Evolutionary conservation across 148 eudicot genomes (phyloP).

Genomic region (Suaeda aralocaspica): DNA sequence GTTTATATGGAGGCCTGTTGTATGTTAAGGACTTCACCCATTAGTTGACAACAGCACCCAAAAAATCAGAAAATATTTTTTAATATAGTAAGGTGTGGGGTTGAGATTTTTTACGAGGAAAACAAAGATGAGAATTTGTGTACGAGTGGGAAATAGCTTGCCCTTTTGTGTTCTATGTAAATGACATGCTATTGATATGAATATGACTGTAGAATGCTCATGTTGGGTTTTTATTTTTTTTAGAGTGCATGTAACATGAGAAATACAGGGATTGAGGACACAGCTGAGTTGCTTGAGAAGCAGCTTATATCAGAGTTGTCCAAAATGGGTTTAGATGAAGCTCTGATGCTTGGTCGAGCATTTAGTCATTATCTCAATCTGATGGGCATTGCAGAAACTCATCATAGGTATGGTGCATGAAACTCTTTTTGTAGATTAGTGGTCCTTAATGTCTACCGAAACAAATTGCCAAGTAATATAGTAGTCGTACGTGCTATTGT

Average conservation of each 20-base stretch:
- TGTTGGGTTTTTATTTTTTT: conserved; percentile 17
- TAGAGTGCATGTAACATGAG: conserved; percentile 90
- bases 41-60: background rate
- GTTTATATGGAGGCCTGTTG: conserved; percentile 26
- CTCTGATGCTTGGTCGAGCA: conserved; percentile 59
- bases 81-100: too few relatives aligned
- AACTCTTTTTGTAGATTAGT: background rate
- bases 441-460: background rate
- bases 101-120: too few relatives aligned
- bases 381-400: conserved; percentile 87
- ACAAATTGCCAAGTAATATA: background rate
- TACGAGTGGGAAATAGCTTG: background rate
- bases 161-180: background rate
- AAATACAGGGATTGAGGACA: conserved; percentile 61
- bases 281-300: conserved; percentile 78
- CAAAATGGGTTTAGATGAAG: conserved; percentile 75
- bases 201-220: background rate
- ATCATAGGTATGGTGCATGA: conserved; percentile 66
- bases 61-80: background rate
- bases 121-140: background rate
- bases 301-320: conserved; percentile 71
- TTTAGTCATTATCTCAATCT: conserved; percentile 76
- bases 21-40: background rate
- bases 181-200: background rate
- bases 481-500: background rate